Evolutionary conservation across 805 yeast genomes (phyloP), one percentile per base, ranked within the genome.

Genomic region (Schwanniomyces yamadae): DNA sequence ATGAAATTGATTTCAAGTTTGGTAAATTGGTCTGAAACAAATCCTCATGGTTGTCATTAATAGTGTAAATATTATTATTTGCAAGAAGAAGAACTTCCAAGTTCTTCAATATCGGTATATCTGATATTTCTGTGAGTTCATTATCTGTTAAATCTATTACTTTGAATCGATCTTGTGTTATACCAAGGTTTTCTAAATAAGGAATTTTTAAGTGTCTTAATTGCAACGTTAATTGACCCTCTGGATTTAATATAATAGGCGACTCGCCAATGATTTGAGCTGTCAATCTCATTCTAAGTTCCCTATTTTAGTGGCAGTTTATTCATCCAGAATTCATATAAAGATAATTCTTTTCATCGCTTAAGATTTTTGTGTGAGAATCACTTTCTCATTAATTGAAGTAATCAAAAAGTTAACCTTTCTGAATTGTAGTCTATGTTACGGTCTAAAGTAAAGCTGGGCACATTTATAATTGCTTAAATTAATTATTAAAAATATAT

Each of bases 91-190:
- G 48, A 0, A 82, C 74, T 28, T 69, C 69, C 33, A 75, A 50
- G 25, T 69, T 71, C 21, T 36, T 33, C 26, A 73, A 51, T 14
- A 40, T 50, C 0, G 82, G 86, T 23, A 75, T 66, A 50, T 64
- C 68, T 11, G 73, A 69, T 5, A 91, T 45, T 2, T 66, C 68
- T 1, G 70, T 58, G n/a, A 91, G 60, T 22, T 77, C 82, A 58
- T 91, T 91, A 50, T 83, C 81, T 1, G 91, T 77, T 21, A 91
- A 53, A 55, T 91, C 97, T 3, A 91, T 59, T 11, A 71, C 77
- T 41, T 71, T 81, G 54, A 60, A 61, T 28, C 46, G 48, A 39
- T 59, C 57, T 24, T 54, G 48, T 8, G 63, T 52, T 24, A 49
- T 45, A 6, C 59, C 60, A 17, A 68, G 51, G 37, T 62, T 66